Percentiles rank a stretch among this genome's conserved stretches.
phyloP scores from a whole-genome alignment of 2,329 filamentous ascomycete genomes.

The Macrophomina pseudophaseolina region DNA sequence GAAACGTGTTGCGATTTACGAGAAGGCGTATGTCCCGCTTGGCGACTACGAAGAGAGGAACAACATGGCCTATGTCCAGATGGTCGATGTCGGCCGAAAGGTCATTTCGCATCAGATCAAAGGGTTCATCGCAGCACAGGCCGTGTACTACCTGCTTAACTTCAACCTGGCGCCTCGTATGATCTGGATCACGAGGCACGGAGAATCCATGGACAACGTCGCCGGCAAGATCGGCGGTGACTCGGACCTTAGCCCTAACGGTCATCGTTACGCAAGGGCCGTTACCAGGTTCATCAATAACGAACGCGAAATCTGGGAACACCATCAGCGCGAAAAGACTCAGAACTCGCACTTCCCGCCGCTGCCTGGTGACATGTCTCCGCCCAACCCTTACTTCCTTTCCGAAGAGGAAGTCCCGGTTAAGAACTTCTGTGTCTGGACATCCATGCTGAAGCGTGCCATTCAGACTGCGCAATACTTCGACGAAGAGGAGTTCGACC shows the following conservation, averaged over 20 bases:
- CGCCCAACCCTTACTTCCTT: conserved; percentile 84
- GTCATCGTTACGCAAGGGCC: conserved; percentile 76
- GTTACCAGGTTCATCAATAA: conserved; percentile 83
- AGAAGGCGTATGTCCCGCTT: conserved; percentile 89
- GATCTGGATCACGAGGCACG: conserved; percentile 97
- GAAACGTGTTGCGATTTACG: conserved; percentile 87
- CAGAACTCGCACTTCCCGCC: conserved; percentile 85
- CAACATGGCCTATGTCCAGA: conserved; percentile 93
- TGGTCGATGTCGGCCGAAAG: conserved; percentile 97
- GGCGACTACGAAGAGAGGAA: conserved; percentile 90
- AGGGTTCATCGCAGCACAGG: conserved; percentile 89
- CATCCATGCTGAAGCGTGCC: conserved; percentile 91
- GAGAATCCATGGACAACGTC: conserved; percentile 87
- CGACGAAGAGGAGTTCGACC: conserved; percentile 89
- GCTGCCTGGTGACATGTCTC: conserved; percentile 86
- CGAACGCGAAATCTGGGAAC: conserved; percentile 80
- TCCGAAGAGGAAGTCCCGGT: conserved; percentile 58
- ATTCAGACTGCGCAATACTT: conserved; percentile 89
- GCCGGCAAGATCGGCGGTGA: conserved; percentile 90
- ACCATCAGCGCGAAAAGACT: conserved; percentile 79
- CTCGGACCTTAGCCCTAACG: conserved; percentile 80
- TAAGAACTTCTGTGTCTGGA: conserved; percentile 98
- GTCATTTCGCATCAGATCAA: conserved; percentile 87
- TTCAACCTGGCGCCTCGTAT: conserved; percentile 95
- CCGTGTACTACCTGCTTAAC: conserved; percentile 92